A percentile compares a stretch with the other conserved stretches of the same genome.
Evolutionary conservation across 306 rosid species (phyloP).

Genomic region (Styphnolobium japonicum): DNA sequence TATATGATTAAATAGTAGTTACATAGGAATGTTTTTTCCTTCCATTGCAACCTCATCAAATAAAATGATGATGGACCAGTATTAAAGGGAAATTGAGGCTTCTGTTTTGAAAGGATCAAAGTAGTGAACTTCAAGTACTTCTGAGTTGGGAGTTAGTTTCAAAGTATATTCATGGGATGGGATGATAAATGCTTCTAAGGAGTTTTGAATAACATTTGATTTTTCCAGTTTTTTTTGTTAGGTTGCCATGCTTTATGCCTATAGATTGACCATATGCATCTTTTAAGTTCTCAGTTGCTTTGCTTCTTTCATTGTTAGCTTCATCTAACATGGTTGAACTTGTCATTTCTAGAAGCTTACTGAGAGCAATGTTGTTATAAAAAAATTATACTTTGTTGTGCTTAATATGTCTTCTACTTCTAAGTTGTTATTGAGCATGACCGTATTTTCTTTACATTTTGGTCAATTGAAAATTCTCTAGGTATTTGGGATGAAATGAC

Average conservation of each 20-base stretch:
- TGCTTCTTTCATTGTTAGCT: conserved; percentile 3
- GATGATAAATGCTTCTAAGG: conserved; percentile 24
- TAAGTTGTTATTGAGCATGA: no score
- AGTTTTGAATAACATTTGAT: conserved; percentile 17
- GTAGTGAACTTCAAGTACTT: conserved; percentile 29
- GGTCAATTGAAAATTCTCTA: no score
- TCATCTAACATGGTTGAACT: conserved; percentile 23
- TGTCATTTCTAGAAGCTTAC: conserved; percentile 34
- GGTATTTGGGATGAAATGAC: no score
- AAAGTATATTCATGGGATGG: conserved; percentile 23
- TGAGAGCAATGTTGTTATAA: not conserved
- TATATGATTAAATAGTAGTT: no score
- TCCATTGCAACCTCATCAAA: no score
- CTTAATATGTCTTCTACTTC: no score
- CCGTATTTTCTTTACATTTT: no score
- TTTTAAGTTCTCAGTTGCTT: conserved; percentile 16
- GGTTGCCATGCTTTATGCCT: conserved; percentile 22
- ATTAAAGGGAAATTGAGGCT: no score
- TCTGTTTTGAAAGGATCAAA: no score
- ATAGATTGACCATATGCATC: not conserved
- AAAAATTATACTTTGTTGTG: no score
- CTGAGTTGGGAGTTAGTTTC: conserved; percentile 29
- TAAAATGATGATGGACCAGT: no score
- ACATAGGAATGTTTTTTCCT: no score
- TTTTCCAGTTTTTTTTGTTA: conserved; percentile 20